A percentile compares a stretch with the other conserved stretches of the same genome.
phyloP scores from a whole-genome alignment of 495 filamentous ascomycete species.

The Hypomontagnella submonticulosa region DNA sequence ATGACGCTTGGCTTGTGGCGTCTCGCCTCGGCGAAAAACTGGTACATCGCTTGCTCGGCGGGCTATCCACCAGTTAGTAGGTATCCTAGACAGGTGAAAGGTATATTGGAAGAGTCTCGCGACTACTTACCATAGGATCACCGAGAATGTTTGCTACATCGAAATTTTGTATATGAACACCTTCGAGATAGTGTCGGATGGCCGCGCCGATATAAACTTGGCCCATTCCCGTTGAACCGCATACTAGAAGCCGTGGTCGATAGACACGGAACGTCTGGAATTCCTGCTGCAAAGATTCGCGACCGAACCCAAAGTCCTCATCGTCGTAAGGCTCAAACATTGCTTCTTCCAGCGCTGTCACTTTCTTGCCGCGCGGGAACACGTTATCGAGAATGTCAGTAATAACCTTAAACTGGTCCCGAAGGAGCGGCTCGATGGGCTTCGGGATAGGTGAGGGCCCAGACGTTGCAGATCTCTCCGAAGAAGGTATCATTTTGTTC shows the following conservation, averaged over 20 bases:
- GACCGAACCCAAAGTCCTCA: slow-evolving; percentile 77
- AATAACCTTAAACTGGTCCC: slow-evolving; percentile 73
- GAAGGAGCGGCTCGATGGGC: slow-evolving; percentile 82
- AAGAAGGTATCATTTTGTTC: slow-evolving; percentile 95
- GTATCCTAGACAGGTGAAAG: not conserved
- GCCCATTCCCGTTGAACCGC: slow-evolving; percentile 86
- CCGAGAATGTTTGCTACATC: slow-evolving; percentile 83
- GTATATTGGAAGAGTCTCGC: not conserved
- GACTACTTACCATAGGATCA: slow-evolving; percentile 61
- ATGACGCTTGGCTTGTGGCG: slow-evolving; percentile 96
- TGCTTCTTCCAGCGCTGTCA: slow-evolving; percentile 92
- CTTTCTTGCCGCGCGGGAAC: slow-evolving; percentile 82
- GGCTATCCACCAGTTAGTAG: slow-evolving; percentile 60
- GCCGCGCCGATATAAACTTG: slow-evolving; percentile 92
- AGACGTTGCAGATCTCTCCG: slow-evolving; percentile 85
- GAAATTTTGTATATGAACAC: slow-evolving; percentile 93
- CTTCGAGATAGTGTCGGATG: slow-evolving; percentile 88
- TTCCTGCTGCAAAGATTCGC: slow-evolving; percentile 87
- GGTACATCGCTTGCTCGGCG: slow-evolving; percentile 86
- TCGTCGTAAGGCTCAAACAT: slow-evolving; percentile 89
- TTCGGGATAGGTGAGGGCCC: slow-evolving; percentile 81
- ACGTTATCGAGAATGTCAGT: slow-evolving; percentile 75
- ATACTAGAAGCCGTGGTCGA: slow-evolving; percentile 84
- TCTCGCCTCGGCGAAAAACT: slow-evolving; percentile 89
- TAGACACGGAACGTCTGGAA: slow-evolving; percentile 92